These are phyloP conservation scores for Talaromyces wortmannii DNA, from an alignment of 495 filamentous ascomycete genomes.

Conservation along the genomic window DNA sequence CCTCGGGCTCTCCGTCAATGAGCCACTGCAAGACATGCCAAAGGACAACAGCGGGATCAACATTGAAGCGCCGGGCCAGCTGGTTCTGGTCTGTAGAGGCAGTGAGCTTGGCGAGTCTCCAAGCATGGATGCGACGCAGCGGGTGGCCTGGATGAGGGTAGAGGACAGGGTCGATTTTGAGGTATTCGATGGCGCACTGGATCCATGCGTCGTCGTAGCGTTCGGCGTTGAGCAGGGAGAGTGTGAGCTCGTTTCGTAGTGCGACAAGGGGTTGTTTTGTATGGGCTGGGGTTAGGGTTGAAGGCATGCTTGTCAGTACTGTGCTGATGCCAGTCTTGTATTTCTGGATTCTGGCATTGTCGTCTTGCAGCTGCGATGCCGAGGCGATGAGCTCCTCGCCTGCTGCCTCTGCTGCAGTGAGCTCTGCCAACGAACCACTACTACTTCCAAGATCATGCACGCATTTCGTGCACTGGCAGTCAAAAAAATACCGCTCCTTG, in stretches of 20 bases:
- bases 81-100: slow-evolving; percentile 26
- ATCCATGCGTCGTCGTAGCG: slow-evolving; percentile 25
- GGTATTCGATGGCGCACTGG: slow-evolving; percentile 28
- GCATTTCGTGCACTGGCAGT: slow-evolving; percentile 55
- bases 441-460: slow-evolving; percentile 8
- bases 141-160: slow-evolving; percentile 28
- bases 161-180: slow-evolving; percentile 29
- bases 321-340: slow-evolving; percentile 16
- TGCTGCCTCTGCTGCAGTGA: slow-evolving; percentile 11
- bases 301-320: slow-evolving; percentile 10
- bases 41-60: slow-evolving; percentile 27
- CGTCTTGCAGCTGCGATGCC: slow-evolving; percentile 6
- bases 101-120: slow-evolving; percentile 29
- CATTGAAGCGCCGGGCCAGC: slow-evolving; percentile 12
- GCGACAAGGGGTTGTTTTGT: slow-evolving; percentile 34
- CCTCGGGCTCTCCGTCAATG: slow-evolving; percentile 24
- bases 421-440: slow-evolving; percentile 13
- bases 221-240: slow-evolving; percentile 20
- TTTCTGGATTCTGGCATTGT: slow-evolving; percentile 10
- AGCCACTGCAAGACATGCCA: slow-evolving; percentile 35
- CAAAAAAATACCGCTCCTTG: slow-evolving; percentile 55
- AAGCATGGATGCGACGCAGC: slow-evolving; percentile 34
- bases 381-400: slow-evolving; percentile 20
- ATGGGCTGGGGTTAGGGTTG: slow-evolving; percentile 15
- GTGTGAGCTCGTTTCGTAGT: slow-evolving; percentile 30